A percentile compares a stretch with the other conserved stretches of the same genome.
Evolutionary conservation across 2,329 filamentous ascomycete genomes (phyloP).

Genomic region (Penicillium sp.): DNA sequence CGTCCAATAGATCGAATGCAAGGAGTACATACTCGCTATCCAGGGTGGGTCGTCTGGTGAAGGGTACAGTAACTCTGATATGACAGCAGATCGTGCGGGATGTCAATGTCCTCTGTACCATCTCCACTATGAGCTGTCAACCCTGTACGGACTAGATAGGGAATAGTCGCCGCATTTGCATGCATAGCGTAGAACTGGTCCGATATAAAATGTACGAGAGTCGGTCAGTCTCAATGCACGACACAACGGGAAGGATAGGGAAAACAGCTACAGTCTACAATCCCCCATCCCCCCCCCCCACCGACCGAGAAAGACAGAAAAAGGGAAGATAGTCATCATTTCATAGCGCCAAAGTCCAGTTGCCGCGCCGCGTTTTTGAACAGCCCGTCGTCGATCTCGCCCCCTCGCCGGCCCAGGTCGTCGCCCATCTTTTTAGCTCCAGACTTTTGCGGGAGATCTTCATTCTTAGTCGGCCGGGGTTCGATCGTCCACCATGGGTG

Average conservation of each 20-base stretch:
- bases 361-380: conserved; percentile 74
- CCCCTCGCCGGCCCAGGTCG: conserved; percentile 73
- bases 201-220: background rate
- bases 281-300: too few species aligned
- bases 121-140: conserved; percentile 1
- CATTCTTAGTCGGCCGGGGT: conserved; percentile 75
- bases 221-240: background rate
- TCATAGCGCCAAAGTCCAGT: conserved; percentile 64
- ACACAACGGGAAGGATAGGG: background rate
- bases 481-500: conserved; percentile 84
- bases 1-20: background rate
- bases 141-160: background rate
- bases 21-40: background rate
- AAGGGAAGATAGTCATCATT: conserved; percentile 11
- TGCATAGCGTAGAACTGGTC: background rate
- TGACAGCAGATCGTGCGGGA: conserved; percentile 14
- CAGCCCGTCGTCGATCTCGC: conserved; percentile 62
- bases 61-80: background rate
- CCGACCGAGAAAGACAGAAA: too few species aligned
- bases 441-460: conserved; percentile 73
- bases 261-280: background rate
- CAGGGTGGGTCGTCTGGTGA: too few species aligned
- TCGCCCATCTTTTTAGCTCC: conserved; percentile 72
- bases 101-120: conserved; percentile 1
- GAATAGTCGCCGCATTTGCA: conserved; percentile 4